A percentile compares a stretch with the other conserved stretches of the same genome.
Evolutionary conservation across 176 grass and related monocot species (phyloP).

Genomic region (Pharus latifolius): DNA sequence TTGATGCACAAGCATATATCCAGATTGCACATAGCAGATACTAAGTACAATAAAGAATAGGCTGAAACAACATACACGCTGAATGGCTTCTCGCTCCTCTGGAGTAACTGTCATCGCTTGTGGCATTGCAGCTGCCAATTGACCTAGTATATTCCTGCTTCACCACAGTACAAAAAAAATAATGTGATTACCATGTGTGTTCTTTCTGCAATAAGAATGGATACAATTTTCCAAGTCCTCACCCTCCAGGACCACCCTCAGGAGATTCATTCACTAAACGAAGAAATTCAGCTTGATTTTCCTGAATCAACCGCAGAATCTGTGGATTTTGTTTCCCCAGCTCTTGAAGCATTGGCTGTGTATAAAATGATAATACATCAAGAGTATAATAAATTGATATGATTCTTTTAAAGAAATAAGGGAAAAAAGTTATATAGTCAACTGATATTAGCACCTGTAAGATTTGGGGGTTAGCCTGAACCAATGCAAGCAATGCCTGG

Average conservation of each 20-base stretch:
- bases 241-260: slow-evolving; percentile 45
- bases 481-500: slow-evolving; percentile 68
- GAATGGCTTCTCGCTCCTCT: slow-evolving; percentile 77
- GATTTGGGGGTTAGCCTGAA: slow-evolving; percentile 91
- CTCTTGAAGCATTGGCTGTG: slow-evolving; percentile 99
- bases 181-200: neutral
- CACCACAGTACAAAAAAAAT: neutral
- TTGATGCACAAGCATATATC: too few species aligned
- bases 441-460: slow-evolving; percentile 46
- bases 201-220: too few species aligned
- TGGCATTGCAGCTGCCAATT: slow-evolving; percentile 64
- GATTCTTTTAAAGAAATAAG: neutral
- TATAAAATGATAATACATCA: neutral
- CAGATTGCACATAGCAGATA: too few species aligned
- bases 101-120: slow-evolving; percentile 53
- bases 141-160: slow-evolving; percentile 59
- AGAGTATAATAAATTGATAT: neutral
- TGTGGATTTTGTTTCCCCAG: slow-evolving; percentile 96
- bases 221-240: too few species aligned
- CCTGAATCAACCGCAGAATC: slow-evolving; percentile 81
- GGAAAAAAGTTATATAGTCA: neutral
- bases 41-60: neutral
- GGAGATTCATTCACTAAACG: slow-evolving; percentile 81
- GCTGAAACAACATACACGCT: slow-evolving; percentile 51
- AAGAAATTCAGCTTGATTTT: slow-evolving; percentile 95